Conservation (phyloP, 2,329 filamentous ascomycete species). For the Elsinoe batatas region DNA sequence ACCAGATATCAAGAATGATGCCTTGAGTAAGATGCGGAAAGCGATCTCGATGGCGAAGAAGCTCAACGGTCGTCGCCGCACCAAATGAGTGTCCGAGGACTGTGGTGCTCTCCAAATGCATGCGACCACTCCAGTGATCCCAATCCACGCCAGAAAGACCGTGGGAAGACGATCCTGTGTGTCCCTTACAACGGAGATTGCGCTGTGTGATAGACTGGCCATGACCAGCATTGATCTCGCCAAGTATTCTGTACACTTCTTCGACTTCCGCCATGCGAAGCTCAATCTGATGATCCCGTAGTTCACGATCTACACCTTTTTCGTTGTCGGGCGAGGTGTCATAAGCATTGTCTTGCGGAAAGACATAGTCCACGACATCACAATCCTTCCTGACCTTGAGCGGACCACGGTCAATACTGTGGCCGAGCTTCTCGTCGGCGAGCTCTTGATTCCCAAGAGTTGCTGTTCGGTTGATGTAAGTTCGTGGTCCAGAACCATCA, state of each 20-base stretch:
- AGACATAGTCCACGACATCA: constrained; percentile 45
- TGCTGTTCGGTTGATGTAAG: constrained; percentile 48
- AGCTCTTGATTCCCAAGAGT: constrained; percentile 29
- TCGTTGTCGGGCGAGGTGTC: constrained; percentile 46
- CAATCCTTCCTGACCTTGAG: constrained; percentile 22
- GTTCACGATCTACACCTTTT: constrained; percentile 49
- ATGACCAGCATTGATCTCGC: constrained; percentile 45
- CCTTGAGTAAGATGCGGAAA: constrained; percentile 53
- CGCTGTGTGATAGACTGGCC: constrained; percentile 42
- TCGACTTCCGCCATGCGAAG: constrained; percentile 55
- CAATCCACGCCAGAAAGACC: constrained; percentile 50
- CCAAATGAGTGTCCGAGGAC: constrained; percentile 59
- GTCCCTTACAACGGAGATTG: constrained; percentile 50
- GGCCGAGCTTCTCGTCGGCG: constrained; percentile 18
- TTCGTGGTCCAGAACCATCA: constrained; percentile 53
- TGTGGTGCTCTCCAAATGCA: constrained; percentile 49
- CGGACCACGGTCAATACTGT: constrained; percentile 17
- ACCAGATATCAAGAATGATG: constrained; percentile 57
- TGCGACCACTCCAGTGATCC: constrained; percentile 46
- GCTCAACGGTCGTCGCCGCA: constrained; percentile 53
- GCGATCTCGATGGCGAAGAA: constrained; percentile 44
- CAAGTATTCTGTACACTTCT: constrained; percentile 49
- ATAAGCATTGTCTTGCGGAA: constrained; percentile 43
- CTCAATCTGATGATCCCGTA: constrained; percentile 53
- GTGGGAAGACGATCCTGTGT: constrained; percentile 48